These are phyloP conservation scores for Plectosphaerella sp. DNA, from an alignment of 2,329 filamentous ascomycete genomes.

Conservation along the genomic window DNA sequence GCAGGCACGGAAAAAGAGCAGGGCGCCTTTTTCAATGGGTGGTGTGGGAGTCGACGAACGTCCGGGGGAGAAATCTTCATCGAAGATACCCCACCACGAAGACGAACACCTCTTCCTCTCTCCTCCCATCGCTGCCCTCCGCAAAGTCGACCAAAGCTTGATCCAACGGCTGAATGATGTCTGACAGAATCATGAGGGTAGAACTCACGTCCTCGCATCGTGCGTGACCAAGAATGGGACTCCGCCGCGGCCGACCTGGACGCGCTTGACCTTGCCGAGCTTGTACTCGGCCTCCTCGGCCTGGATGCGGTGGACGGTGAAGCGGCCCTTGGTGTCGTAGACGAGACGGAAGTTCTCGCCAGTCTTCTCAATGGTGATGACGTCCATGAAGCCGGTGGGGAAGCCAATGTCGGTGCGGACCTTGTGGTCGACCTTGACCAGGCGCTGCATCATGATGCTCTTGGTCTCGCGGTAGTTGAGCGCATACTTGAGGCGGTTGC, in stretches of 20 bases:
- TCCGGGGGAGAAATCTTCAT: too few relatives aligned
- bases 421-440: conserved; percentile 99
- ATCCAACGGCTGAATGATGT: conserved; percentile 99
- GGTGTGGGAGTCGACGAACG: too few relatives aligned
- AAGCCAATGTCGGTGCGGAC: conserved; percentile 98
- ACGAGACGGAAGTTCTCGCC: conserved; percentile 99
- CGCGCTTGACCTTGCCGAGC: conserved; percentile 99
- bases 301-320: conserved; percentile 99
- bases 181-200: conserved; percentile 50
- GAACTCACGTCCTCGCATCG: conserved; percentile 99
- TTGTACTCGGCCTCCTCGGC: conserved; percentile 99
- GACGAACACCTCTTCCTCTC: not conserved
- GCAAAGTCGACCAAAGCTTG: conserved; percentile 81
- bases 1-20: too few relatives aligned
- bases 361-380: conserved; percentile 99
- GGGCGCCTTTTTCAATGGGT: too few relatives aligned
- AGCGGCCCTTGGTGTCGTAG: conserved; percentile 99
- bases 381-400: conserved; percentile 98
- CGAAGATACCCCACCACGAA: too few relatives aligned
- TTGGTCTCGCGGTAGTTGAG: conserved; percentile 98
- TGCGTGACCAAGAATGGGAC: conserved; percentile 99
- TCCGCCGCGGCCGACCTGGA: conserved; percentile 98
- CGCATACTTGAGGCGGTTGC: conserved; percentile 97
- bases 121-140: not conserved
- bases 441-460: conserved; percentile 98